Evolutionary conservation across 1,139 yeast genomes (phyloP).

Genomic region (Kodamaea anthophila): DNA sequence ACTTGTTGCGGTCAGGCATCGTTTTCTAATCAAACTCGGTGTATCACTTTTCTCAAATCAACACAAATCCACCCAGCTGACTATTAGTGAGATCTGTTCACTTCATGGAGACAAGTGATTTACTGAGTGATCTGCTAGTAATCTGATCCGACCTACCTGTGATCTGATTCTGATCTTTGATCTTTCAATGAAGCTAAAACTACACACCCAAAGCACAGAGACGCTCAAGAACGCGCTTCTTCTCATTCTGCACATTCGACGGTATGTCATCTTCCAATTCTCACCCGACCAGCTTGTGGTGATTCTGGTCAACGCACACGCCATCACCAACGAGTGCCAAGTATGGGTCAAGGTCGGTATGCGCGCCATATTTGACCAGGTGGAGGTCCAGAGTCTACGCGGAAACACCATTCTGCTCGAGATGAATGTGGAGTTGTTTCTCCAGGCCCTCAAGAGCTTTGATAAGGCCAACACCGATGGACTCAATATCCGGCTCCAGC

Average conservation of each 20-base stretch:
- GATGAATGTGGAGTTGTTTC: slow-evolving; percentile 48
- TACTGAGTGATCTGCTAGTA: too few species aligned
- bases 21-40: too few species aligned
- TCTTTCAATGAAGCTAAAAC: slow-evolving; percentile 28
- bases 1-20: too few species aligned
- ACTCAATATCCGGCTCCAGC: slow-evolving; percentile 47
- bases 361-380: slow-evolving; percentile 40
- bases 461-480: slow-evolving; percentile 49
- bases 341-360: slow-evolving; percentile 53
- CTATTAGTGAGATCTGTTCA: too few species aligned
- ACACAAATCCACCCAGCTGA: too few species aligned
- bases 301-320: slow-evolving; percentile 39
- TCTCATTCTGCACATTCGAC: slow-evolving; percentile 25
- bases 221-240: slow-evolving; percentile 25
- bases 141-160: neutral
- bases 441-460: slow-evolving; percentile 48
- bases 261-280: slow-evolving; percentile 31
- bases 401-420: slow-evolving; percentile 49
- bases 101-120: too few species aligned
- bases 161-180: neutral
- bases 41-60: too few species aligned
- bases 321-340: slow-evolving; percentile 49
- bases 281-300: slow-evolving; percentile 40
- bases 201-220: slow-evolving; percentile 26
- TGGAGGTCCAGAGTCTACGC: slow-evolving; percentile 41